phyloP scores from a whole-genome alignment of 331 rosid species.

The Telfairia occidentalis region DNA sequence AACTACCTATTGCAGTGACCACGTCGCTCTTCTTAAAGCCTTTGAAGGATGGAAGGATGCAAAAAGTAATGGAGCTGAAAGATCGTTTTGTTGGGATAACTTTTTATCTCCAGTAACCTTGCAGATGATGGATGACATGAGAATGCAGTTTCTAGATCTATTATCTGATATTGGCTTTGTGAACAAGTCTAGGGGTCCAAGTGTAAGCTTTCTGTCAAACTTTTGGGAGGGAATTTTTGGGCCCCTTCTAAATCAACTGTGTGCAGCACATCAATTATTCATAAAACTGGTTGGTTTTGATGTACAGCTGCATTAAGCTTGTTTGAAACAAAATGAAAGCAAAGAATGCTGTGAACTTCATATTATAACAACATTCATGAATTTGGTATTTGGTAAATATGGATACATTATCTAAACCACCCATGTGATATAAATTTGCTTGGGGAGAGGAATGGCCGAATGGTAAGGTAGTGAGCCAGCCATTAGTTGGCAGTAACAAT shows the following conservation, averaged over 20 bases:
- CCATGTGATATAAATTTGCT: too few relatives aligned
- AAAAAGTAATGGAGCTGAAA: conserved; percentile 50
- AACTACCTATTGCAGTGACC: conserved; percentile 49
- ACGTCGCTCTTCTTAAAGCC: conserved; percentile 86
- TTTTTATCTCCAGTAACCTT: conserved; percentile 68
- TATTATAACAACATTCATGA: background rate
- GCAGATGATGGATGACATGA: conserved; percentile 97
- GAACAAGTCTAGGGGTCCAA: conserved; percentile 64
- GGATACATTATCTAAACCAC: background rate
- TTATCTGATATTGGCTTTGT: conserved; percentile 89
- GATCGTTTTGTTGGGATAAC: conserved; percentile 81
- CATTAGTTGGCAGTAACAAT: background rate
- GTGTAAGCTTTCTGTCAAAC: conserved; percentile 35
- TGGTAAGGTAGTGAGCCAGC: background rate
- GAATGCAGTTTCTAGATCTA: conserved; percentile 75
- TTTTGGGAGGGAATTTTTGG: conserved; percentile 11
- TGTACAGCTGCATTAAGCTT: background rate
- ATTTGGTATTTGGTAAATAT: background rate
- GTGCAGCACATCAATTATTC: background rate
- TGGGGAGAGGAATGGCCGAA: too few relatives aligned
- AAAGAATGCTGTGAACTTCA: background rate
- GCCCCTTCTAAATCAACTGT: background rate
- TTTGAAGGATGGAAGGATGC: conserved; percentile 95
- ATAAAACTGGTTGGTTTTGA: background rate
- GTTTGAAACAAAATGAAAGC: background rate